Evolutionary conservation across 305 asterid genomes (phyloP), one percentile per base, ranked within the genome.

Genomic region (Petunia hybrid): DNA sequence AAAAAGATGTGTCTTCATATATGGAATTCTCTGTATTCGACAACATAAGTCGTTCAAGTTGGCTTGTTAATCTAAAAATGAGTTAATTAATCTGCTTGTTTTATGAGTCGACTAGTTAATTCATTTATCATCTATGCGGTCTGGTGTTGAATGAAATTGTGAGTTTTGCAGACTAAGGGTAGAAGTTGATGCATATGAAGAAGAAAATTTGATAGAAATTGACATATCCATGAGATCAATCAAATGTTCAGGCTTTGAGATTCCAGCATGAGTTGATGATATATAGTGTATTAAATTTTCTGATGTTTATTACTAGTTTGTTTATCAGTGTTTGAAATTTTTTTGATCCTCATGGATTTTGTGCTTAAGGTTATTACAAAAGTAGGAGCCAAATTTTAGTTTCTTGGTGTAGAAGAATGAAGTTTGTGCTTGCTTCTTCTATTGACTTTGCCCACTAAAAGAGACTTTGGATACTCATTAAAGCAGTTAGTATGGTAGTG

Each of bases 341-440:
- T 64, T 78, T 79, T 62, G 7, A 46, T 46, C 12, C 10, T 3
- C 3, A 53, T 22, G 2, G 3, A 4, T 55, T 14, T 55, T 22
- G 31, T 22, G 31, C 31, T 22, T 1, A 22, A 22, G 31, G 31
- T 22, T 22, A 22, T 22, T 22, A 55, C 6, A 4, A 14, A 14
- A 56, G 5, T 56, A 31, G 62, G 8, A 4, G 62, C 35, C 31
- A 14, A 14, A 14, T 31, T 45, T 82, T 73, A 68, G 61, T 43
- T 80, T 56, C 62, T 69, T 22, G 56, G 65, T 45, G 68, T 68
- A 73, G 81, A 69, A 77, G 66, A 73, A 45, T 84, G 85, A 86
- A 84, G 84, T 74, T 80, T 71, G 13, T 63, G 46, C 77, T 73
- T 57, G 48, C 79, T 85, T 64, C 69, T 81, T 64, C 55, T 77